Evolutionary conservation across 2,329 filamentous ascomycete genomes (phyloP).

Genomic region (Aspergillus ibericus): DNA sequence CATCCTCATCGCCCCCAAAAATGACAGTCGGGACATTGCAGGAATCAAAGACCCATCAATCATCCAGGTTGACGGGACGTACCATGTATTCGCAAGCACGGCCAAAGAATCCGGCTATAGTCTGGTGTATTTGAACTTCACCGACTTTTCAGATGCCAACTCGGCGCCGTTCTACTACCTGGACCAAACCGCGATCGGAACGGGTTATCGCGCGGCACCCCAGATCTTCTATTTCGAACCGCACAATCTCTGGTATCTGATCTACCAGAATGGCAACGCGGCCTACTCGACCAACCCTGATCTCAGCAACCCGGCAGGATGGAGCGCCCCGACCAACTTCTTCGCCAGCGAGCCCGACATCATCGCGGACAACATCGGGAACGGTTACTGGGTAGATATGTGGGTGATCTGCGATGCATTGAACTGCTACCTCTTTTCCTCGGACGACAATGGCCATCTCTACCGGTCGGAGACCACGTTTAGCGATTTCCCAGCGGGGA

Average conservation of each 20-base stretch:
- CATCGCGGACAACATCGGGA: slow-evolving; percentile 51
- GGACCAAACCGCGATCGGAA: slow-evolving; percentile 3
- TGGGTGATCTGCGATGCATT: slow-evolving; percentile 61
- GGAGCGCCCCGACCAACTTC: slow-evolving; percentile 56
- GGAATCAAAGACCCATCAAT: slow-evolving; percentile 11
- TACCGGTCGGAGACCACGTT: slow-evolving; percentile 66
- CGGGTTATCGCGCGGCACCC: slow-evolving; percentile 8
- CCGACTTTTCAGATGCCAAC: slow-evolving; percentile 6
- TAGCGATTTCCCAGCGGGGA: slow-evolving; percentile 60
- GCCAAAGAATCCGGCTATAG: slow-evolving; percentile 4
- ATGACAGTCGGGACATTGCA: background rate
- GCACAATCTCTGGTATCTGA: slow-evolving; percentile 63
- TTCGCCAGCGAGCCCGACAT: slow-evolving; percentile 50
- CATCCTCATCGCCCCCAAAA: slow-evolving; percentile 1
- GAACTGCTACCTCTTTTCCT: slow-evolving; percentile 69
- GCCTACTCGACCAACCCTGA: slow-evolving; percentile 61
- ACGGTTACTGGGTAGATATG: slow-evolving; percentile 60
- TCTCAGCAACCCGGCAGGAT: slow-evolving; percentile 58
- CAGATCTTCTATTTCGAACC: slow-evolving; percentile 59
- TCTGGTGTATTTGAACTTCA: slow-evolving; percentile 10
- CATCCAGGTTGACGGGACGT: background rate
- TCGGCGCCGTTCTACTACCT: slow-evolving; percentile 9
- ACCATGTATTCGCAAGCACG: slow-evolving; percentile 11
- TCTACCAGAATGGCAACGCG: slow-evolving; percentile 64
- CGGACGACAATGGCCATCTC: slow-evolving; percentile 66